Base-by-base conservation (phyloP, 2,329 filamentous ascomycete species). In the Raffaelea albimanens region DNA sequence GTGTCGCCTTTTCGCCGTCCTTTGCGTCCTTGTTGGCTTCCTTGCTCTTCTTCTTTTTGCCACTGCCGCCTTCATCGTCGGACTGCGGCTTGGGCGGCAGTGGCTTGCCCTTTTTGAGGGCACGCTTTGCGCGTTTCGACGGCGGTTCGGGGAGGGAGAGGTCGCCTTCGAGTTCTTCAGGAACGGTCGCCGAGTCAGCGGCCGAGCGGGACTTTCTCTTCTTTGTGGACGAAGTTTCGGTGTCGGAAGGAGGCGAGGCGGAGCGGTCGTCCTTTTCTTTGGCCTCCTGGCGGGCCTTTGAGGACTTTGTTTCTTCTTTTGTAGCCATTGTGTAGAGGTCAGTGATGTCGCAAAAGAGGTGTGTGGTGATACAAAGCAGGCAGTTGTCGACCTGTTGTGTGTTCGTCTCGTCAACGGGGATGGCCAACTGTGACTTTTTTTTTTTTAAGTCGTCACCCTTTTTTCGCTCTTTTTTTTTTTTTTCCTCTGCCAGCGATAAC, bases 101-200 rank as follows among this genome's bases (percentile, higher is more conserved):
- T 2, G 73, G 60, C 62, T 85, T 87, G 55, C 80, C 80, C 69
- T 95, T 96, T 66, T 96, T 97, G 50, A 94, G 79, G 52, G 83
- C 83, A 62, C 93, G 88, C 56, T 89, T 80, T 52, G 87, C 89
- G 63, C 93, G 94, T 67, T 97, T 98, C 31, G 93, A 97, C 1
- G 88, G 87, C 19, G 93, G 93, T 61, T 97, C 90, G 22, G 93
- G 93, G n/a, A 86, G 82, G 54, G 72, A 75, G 53, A 98, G 69
- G 63, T 98, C 87, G 61, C 98, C 89, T 64, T 95, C 88, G 59
- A 98, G 84, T 58, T 90, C 85, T n/a, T n/a, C n/a, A n/a, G n/a
- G n/a, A n/a, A n/a, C n/a, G n/a, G n/a, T n/a, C 43, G 82, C 76
- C 47, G 76, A 64, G 23, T 46, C 47, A 41, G 23, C 41, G 23